These are phyloP conservation scores for Trametes meyenii DNA, from an alignment of 768 basidiomycete genomes.

Conservation along the genomic window DNA sequence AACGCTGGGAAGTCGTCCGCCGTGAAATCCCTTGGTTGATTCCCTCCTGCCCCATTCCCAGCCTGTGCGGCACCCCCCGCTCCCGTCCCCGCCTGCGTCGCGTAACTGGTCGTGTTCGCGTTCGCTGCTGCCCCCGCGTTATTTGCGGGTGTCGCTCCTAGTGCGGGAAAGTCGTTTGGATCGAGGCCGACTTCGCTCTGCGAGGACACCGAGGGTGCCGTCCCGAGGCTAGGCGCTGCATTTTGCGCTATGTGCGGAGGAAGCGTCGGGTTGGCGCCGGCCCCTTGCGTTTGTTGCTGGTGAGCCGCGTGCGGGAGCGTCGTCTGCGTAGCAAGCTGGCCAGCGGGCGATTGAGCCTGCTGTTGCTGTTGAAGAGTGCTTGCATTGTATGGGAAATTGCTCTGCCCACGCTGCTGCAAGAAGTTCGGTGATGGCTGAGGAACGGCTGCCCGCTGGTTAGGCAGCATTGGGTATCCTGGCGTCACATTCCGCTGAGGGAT, in stretches of 20 bases:
- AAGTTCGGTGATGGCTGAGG: constrained; percentile 65
- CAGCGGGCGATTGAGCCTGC: constrained; percentile 37
- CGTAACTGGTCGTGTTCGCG: constrained; percentile 68
- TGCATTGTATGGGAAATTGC: constrained; percentile 69
- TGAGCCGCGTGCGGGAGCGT: constrained; percentile 39
- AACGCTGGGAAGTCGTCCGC: constrained; percentile 90
- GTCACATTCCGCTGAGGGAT: constrained; percentile 64
- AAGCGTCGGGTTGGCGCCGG: constrained; percentile 54
- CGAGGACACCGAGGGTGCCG: constrained; percentile 63
- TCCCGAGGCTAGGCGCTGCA: constrained; percentile 46
- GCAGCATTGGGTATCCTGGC: constrained; percentile 58
- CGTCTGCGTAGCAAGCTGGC: constrained; percentile 31
- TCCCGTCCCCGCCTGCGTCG: constrained; percentile 78
- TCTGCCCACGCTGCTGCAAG: constrained; percentile 67
- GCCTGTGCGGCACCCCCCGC: constrained; percentile 37
- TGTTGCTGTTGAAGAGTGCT: constrained; percentile 60
- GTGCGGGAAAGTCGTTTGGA: constrained; percentile 87
- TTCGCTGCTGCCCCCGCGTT: constrained; percentile 41
- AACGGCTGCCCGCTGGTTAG: constrained; percentile 62
- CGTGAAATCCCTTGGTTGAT: constrained; percentile 70
- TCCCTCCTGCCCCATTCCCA: constrained; percentile 39
- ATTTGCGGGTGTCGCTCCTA: constrained; percentile 63
- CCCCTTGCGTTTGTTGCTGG: constrained; percentile 44
- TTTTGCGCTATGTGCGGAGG: constrained; percentile 59
- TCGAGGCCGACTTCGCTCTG: constrained; percentile 79